Conservation (phyloP, 1,284 basidiomycete species). For the Ceraceosorus guamensis region DNA sequence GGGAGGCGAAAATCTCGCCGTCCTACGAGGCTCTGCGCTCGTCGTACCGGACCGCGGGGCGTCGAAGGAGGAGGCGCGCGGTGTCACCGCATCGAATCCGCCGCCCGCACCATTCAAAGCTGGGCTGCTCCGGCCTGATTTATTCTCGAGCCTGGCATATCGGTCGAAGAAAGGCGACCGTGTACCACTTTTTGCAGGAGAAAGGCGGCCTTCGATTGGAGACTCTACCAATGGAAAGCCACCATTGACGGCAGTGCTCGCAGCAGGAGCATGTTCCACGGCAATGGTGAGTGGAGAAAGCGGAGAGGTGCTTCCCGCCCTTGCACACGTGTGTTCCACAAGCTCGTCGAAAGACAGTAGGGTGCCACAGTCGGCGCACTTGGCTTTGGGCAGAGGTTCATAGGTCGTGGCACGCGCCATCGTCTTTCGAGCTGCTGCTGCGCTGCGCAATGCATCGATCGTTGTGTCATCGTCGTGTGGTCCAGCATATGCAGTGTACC, state of each 20-base stretch:
- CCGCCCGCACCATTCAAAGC: constrained; percentile 7
- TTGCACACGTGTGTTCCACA: constrained; percentile 20
- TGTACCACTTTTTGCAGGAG: not conserved
- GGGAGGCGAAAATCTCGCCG: not conserved
- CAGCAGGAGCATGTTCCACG: too few species aligned
- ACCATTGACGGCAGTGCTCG: too few species aligned
- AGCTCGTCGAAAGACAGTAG: constrained; percentile 31
- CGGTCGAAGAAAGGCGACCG: constrained; percentile 27
- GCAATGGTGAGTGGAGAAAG: not conserved
- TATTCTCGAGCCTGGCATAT: constrained; percentile 16
- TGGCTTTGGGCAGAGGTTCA: constrained; percentile 29
- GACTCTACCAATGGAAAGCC: not conserved
- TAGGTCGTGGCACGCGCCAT: constrained; percentile 19
- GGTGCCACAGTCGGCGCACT: constrained; percentile 35
- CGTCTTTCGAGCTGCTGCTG: constrained; percentile 1
- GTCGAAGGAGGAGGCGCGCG: too few species aligned
- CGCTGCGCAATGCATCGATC: constrained; percentile 5
- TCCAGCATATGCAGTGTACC: not conserved
- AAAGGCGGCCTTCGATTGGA: not conserved
- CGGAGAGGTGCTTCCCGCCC: constrained; percentile 14
- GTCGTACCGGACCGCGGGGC: not conserved
- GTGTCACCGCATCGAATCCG: not conserved
- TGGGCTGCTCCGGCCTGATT: constrained; percentile 16
- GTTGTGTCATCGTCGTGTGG: constrained; percentile 1
- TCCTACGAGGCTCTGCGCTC: not conserved